These are phyloP conservation scores for Podospora anserina DNA, from an alignment of 495 filamentous ascomycete species.

Conservation along the genomic window DNA sequence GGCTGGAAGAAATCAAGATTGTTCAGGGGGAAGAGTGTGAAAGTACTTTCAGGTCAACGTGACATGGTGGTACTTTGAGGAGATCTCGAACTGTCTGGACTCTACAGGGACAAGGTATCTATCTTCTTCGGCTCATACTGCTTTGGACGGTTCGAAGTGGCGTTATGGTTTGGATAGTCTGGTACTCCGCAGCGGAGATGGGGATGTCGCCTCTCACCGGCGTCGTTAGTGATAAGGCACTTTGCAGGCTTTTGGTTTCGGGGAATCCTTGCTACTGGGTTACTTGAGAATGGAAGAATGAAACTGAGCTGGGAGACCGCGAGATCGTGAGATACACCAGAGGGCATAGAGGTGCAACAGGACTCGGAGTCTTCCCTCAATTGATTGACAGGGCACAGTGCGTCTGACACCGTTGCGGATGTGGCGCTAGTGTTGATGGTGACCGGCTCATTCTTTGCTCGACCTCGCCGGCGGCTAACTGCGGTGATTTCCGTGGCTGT, in stretches of 20 bases:
- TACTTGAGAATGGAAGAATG: no score
- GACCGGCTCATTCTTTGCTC: neutral
- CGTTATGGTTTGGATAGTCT: neutral
- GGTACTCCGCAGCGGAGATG: neutral
- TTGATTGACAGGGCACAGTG: neutral
- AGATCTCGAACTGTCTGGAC: neutral
- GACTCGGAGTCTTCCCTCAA: neutral
- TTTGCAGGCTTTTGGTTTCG: neutral
- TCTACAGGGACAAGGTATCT: neutral
- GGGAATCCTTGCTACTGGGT: no score
- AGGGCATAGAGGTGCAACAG: neutral
- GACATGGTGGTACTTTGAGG: neutral
- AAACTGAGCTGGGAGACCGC: no score
- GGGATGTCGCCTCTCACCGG: neutral
- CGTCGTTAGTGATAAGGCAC: neutral
- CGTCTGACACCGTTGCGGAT: neutral
- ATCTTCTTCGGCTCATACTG: neutral
- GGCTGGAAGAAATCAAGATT: neutral
- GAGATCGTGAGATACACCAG: no score
- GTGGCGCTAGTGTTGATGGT: neutral
- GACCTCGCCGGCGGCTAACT: neutral
- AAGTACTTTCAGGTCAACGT: neutral
- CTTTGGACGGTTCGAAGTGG: neutral
- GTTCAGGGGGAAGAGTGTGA: neutral
- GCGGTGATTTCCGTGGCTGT: neutral